Conservation (phyloP, 345 rosid genomes). For the Gossypium australe region DNA sequence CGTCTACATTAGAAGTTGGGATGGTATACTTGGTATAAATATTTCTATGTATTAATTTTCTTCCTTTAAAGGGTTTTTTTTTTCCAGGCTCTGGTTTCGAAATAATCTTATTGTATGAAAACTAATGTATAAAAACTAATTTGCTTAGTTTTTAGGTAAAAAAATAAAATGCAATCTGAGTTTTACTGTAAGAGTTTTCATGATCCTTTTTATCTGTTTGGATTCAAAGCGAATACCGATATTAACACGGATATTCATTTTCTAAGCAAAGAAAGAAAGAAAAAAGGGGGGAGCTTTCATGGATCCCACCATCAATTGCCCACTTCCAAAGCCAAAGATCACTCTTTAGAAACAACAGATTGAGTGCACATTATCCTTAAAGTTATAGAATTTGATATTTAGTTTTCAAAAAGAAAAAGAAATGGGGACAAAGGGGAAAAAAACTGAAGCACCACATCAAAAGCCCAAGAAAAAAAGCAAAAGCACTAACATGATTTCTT, state of each 20-base stretch:
- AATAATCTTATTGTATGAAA: neutral
- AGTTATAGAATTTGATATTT: neutral
- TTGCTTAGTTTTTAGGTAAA: no score
- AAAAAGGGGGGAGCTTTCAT: neutral
- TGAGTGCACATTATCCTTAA: neutral
- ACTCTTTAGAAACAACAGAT: neutral
- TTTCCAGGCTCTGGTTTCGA: neutral
- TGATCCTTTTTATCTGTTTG: no score
- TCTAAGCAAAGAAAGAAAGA: no score
- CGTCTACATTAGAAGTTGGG: slow-evolving; percentile 92
- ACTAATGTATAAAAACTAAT: no score
- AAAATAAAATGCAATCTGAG: no score
- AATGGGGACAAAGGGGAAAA: no score
- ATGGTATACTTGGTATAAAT: slow-evolving; percentile 74
- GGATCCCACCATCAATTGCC: neutral
- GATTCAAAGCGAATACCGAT: no score
- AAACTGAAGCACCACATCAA: neutral
- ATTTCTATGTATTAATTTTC: neutral
- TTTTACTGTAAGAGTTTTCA: no score
- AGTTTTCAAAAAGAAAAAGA: no score
- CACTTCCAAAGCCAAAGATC: neutral
- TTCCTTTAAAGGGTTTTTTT: no score
- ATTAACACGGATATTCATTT: no score
- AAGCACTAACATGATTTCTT: neutral
- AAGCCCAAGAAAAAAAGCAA: neutral